A percentile compares a stretch with the other conserved stretches of the same genome.
Evolutionary conservation across 257 asterid species (phyloP).

Genomic region (Primulina tabacum): DNA sequence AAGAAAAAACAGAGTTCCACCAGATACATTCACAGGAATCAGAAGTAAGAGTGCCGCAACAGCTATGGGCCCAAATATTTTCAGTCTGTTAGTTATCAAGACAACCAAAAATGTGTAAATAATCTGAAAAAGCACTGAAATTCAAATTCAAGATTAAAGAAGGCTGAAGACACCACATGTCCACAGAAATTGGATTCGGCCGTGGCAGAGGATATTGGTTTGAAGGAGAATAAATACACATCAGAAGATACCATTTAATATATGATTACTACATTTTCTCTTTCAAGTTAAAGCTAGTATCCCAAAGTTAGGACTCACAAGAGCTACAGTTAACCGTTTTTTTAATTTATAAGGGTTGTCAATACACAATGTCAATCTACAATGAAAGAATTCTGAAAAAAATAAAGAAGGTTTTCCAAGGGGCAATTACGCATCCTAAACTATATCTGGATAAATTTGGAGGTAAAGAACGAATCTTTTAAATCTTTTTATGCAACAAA

Average conservation of each 20-base stretch:
- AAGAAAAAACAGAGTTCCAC: constrained; percentile 67
- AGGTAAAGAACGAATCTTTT: background rate
- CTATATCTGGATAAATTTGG: background rate
- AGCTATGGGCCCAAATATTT: constrained; percentile 84
- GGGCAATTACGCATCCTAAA: background rate
- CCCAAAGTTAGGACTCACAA: background rate
- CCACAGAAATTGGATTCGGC: background rate
- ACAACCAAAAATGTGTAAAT: constrained; percentile 17
- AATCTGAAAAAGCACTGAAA: background rate
- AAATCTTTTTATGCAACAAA: no score
- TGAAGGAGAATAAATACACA: background rate
- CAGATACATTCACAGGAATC: constrained; percentile 83
- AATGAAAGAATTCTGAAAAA: background rate
- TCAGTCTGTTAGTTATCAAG: constrained; percentile 49
- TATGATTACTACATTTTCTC: background rate
- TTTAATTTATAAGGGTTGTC: no score
- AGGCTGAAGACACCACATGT: background rate
- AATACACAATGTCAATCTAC: background rate
- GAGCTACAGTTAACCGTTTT: background rate
- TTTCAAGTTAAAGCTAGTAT: background rate
- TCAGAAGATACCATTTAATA: background rate
- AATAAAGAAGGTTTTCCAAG: background rate
- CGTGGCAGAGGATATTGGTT: background rate
- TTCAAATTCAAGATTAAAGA: constrained; percentile 9
- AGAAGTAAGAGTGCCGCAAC: constrained; percentile 66